Base-by-base conservation (phyloP, 768 basidiomycete genomes). In the Phylloporus rhodoxanthus region DNA sequence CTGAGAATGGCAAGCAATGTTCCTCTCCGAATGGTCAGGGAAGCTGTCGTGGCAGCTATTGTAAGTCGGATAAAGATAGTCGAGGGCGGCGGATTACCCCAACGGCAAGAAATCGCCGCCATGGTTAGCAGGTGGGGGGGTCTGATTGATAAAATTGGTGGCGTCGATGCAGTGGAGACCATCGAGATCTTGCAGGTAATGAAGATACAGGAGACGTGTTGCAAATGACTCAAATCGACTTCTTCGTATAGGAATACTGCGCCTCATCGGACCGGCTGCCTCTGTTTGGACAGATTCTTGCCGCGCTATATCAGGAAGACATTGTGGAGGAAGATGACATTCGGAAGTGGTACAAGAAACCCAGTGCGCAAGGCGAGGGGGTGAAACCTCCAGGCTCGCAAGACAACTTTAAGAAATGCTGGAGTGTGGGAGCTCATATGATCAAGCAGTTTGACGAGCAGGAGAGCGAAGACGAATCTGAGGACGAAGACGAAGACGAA, bases 1-100 rank as follows among this genome's bases (percentile, higher is more conserved):
- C 78, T 99, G 39, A 87, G 94, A 43, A 95, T 98, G 91, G 91
- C 92, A 30, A 89, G 86, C 60, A 98, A 97, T 60, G 95, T 97
- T 23, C 80, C 89, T 10, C 76, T 96, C 17, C 78, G 77, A n/a
- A 76, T 82, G 44, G 93, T 96, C 14, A 77, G 88, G 45, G 87
- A 93, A 67, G 87, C 87, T 14, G 90, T 97, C n/a, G 75, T 97
- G 32, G 77, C 77, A n/a, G 87, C 82, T 33, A 76, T 98, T 50
- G 82, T 95, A 48, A 81, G 82, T 51, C 78, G 78, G 51, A 84
- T 93, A 40, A 72, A 72, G 43, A 68, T 91, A 36, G 74, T 82
- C 1, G 77, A 78, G 2, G 79, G 75, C 3, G 79, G 79, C 28
- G 72, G 76, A 1, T 67, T 65, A 3, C 73, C 73, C 17, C 85